Evolutionary conservation across 352 stramenopile genomes (phyloP).

Genomic region (Globisporangium acanthophoron): DNA sequence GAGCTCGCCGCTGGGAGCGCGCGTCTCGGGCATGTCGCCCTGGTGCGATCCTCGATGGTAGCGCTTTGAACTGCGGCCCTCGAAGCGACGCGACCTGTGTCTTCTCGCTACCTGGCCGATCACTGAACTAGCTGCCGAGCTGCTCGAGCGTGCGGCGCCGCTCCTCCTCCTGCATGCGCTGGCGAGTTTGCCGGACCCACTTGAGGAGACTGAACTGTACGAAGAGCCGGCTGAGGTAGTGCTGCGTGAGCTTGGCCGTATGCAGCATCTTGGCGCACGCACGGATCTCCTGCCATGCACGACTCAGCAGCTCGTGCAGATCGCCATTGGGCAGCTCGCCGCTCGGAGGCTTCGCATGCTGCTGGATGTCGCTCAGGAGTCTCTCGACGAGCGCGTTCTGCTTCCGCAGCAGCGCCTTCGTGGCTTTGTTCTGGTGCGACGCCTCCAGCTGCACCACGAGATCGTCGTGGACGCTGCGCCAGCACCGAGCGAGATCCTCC

Average conservation of each 20-base stretch:
- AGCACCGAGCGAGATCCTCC: constrained; percentile 64
- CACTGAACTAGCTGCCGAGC: constrained; percentile 8
- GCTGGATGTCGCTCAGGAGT: constrained; percentile 28
- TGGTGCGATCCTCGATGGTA: neutral
- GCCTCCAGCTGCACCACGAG: constrained; percentile 49
- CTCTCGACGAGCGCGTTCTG: constrained; percentile 57
- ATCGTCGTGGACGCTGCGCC: constrained; percentile 40
- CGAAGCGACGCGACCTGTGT: neutral
- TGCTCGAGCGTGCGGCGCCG: constrained; percentile 13
- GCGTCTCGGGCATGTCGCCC: neutral
- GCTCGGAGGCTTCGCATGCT: constrained; percentile 8
- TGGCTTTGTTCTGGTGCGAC: constrained; percentile 55
- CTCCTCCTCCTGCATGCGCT: constrained; percentile 30
- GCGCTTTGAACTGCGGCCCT: neutral
- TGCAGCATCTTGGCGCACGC: constrained; percentile 61
- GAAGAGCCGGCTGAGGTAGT: constrained; percentile 59
- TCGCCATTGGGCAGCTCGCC: constrained; percentile 5
- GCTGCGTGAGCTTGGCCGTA: constrained; percentile 60
- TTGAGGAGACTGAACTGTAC: constrained; percentile 53
- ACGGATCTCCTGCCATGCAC: constrained; percentile 55
- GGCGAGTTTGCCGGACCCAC: constrained; percentile 46
- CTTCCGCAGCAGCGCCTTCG: constrained; percentile 49
- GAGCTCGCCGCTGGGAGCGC: constrained; percentile 33
- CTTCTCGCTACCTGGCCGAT: neutral
- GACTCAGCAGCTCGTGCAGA: constrained; percentile 10